These are phyloP conservation scores for Physcomitrellopsis africana DNA, from an alignment of 225 moss, liverwort and hornwort species.

Conservation along the genomic window DNA sequence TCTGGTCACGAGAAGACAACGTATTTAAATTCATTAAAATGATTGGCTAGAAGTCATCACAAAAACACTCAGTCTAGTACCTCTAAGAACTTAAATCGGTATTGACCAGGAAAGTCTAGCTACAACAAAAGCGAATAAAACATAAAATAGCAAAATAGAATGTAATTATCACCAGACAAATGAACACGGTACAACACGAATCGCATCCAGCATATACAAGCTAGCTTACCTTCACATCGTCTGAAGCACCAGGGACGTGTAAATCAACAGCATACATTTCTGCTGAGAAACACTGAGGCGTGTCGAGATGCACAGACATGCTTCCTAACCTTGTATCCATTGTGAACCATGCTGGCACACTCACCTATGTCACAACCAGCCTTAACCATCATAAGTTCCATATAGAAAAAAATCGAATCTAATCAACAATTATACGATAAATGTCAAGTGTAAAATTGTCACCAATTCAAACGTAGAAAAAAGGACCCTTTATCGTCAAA, in stretches of 20 bases:
- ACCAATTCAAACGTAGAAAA: no score
- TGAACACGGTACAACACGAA: no score
- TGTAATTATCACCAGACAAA: no score
- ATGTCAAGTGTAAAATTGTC: neutral
- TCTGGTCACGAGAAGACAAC: no score
- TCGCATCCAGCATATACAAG: neutral
- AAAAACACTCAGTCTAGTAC: neutral
- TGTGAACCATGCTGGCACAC: slow-evolving; percentile 78
- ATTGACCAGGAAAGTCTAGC: neutral
- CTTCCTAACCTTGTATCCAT: slow-evolving; percentile 83
- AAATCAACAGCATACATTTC: slow-evolving; percentile 80
- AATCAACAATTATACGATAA: neutral
- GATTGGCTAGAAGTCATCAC: neutral
- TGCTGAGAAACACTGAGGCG: slow-evolving; percentile 69
- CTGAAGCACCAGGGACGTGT: slow-evolving; percentile 68
- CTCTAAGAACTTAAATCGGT: no score
- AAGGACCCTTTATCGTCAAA: no score
- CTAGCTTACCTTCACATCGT: slow-evolving; percentile 60
- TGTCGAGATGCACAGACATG: slow-evolving; percentile 75
- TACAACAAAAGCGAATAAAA: neutral
- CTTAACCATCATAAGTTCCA: neutral
- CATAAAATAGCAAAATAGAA: slow-evolving; percentile 4
- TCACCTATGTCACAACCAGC: slow-evolving; percentile 49
- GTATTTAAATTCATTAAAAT: no score
- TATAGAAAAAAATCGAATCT: neutral